Percentiles rank a stretch among this genome's conserved stretches.
Conservation (phyloP, 2,329 filamentous ascomycete genomes). For the Fusarium tjaetaba region DNA sequence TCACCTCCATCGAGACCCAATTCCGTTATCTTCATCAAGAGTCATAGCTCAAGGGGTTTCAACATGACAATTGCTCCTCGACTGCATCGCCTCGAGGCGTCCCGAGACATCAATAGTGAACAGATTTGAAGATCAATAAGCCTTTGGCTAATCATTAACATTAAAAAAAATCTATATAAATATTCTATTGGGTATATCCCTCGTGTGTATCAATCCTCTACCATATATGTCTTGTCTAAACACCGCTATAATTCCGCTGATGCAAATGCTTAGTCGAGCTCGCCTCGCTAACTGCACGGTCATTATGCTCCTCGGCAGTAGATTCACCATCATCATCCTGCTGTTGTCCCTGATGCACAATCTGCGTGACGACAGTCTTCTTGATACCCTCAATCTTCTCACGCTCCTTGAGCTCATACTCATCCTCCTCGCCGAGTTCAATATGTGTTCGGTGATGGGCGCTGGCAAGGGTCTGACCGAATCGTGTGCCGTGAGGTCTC, state of each 20-base stretch:
- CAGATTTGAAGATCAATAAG: not conserved
- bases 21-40: not conserved
- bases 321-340: constrained; percentile 28
- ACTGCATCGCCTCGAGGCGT: accelerated
- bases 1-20: not conserved
- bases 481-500: constrained; percentile 26
- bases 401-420: constrained; percentile 37
- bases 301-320: constrained; percentile 33
- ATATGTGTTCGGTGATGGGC: constrained; percentile 41
- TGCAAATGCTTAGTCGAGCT: constrained; percentile 40
- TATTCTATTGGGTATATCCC: not conserved
- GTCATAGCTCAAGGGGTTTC: accelerated
- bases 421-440: constrained; percentile 41
- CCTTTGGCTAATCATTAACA: constrained; percentile 16
- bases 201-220: not conserved
- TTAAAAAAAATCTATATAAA: constrained; percentile 23
- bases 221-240: not conserved
- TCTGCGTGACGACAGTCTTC: constrained; percentile 40
- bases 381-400: constrained; percentile 42
- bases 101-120: accelerated
- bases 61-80: accelerated
- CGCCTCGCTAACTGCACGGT: constrained; percentile 37
- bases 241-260: constrained; percentile 16
- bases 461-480: constrained; percentile 31
- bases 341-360: constrained; percentile 8